A percentile compares a stretch with the other conserved stretches of the same genome.
Conservation (phyloP, 2,329 filamentous ascomycete species). For the Phyllosticta capitalensis region DNA sequence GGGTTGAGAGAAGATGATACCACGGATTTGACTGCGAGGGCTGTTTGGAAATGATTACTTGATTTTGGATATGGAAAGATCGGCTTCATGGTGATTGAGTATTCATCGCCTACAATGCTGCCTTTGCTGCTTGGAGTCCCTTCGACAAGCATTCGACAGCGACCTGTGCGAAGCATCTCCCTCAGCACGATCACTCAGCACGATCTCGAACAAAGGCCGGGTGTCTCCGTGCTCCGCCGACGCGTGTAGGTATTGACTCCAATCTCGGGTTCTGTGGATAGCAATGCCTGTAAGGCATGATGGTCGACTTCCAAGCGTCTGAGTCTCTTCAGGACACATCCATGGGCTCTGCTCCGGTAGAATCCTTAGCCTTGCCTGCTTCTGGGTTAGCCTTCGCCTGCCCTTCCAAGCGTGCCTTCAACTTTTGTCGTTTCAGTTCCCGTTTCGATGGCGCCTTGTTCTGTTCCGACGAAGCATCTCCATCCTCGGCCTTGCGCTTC, state of each 20-base stretch:
- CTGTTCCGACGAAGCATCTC: conserved; percentile 14
- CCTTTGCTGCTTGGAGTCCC: too few relatives aligned
- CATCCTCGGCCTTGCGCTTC: conserved; percentile 19
- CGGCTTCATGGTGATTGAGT: too few relatives aligned
- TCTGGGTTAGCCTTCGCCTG: neutral
- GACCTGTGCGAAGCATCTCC: too few relatives aligned
- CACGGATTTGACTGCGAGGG: neutral
- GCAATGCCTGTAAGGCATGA: neutral
- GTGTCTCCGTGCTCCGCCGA: neutral
- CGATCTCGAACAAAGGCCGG: too few relatives aligned
- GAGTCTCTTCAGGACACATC: conserved; percentile 1
- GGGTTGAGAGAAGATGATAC: neutral
- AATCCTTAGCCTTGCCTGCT: neutral
- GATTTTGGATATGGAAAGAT: neutral
- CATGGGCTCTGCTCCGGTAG: neutral
- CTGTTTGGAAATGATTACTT: neutral
- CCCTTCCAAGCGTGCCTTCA: conserved; percentile 9
- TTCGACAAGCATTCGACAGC: too few relatives aligned
- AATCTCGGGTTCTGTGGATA: neutral
- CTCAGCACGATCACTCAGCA: too few relatives aligned
- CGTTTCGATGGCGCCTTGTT: conserved; percentile 23
- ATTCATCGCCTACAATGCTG: too few relatives aligned
- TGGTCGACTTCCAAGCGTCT: neutral
- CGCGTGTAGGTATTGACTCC: neutral
- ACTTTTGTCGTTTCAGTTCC: conserved; percentile 24